Base-by-base conservation (phyloP, 2,329 filamentous ascomycete species). In the Hypoxylon sp. region DNA sequence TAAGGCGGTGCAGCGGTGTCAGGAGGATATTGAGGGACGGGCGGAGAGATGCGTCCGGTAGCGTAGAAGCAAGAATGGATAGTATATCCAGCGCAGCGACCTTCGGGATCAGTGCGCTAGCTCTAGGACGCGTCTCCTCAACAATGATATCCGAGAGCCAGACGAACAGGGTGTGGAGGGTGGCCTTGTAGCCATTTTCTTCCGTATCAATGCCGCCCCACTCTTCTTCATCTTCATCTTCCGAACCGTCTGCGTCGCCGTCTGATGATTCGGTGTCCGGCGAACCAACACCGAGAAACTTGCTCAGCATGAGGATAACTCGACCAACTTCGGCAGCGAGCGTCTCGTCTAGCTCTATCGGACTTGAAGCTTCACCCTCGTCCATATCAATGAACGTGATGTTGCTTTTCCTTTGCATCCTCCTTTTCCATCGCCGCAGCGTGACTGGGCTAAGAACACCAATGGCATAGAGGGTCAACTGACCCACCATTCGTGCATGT, bases 251-350 rank as follows among this genome's bases (percentile, higher is more conserved):
- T 4, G 80, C 80, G 1, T 80, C 79, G 2, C 77, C 53, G 26
- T 71, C 64, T 1, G 77, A 78, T 7, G 78, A 77, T 17, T 81
- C 80, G 5, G 76, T 74, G 68, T 77, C 68, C 74, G 78, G 80
- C 75, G 82, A 80, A 67, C 89, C 91, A 86, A 85, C 72, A 80
- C 89, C 63, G 84, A 88, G 77, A 60, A 83, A 83, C 20, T 80
- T 87, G 43, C 89, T 92, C 0, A 99, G 82, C 81, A 97, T 97
- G 37, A 94, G 84, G 34, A 97, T 81, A 67, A 97, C 93, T 68
- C 93, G 91, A 3, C 92, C 87, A 11, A 89, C 89, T 74, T 97
- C 92, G 43, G 87, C 84, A 1, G 91, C 91, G n/a, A 98, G 81
- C 8, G 88, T 84, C 72, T 95, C 90, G 15, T 89, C 88, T 6